Percentiles rank a stretch among this genome's conserved stretches.
Evolutionary conservation across 2,329 filamentous ascomycete genomes (phyloP).

Genomic region (Calonectria pteridis): DNA sequence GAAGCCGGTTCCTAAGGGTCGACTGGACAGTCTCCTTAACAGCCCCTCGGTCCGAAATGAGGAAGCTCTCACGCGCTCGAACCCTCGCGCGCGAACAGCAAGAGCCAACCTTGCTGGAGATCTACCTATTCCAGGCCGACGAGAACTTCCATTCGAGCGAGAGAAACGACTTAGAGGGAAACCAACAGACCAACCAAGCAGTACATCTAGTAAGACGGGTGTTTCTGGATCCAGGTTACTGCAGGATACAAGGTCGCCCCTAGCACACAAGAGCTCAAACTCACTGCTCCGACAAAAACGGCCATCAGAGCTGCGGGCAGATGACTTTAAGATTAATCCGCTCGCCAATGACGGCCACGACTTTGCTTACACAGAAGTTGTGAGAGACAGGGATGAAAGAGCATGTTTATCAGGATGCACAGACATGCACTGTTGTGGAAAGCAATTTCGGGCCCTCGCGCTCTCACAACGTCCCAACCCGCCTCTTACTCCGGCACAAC

Average conservation of each 20-base stretch:
- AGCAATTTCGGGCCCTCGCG: slow-evolving; percentile 76
- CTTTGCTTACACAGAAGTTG: slow-evolving; percentile 80
- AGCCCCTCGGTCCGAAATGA: slow-evolving; percentile 40
- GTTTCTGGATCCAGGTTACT: slow-evolving; percentile 23
- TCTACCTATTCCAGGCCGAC: slow-evolving; percentile 53
- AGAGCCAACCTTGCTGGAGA: slow-evolving; percentile 37
- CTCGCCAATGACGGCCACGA: slow-evolving; percentile 76
- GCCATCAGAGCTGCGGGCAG: slow-evolving; percentile 67
- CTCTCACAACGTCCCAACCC: slow-evolving; percentile 59
- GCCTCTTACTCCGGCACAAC: slow-evolving; percentile 51
- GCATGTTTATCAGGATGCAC: slow-evolving; percentile 81
- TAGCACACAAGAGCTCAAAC: slow-evolving; percentile 38
- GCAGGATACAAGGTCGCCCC: slow-evolving; percentile 30
- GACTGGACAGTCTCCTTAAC: slow-evolving; percentile 52
- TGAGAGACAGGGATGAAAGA: slow-evolving; percentile 77
- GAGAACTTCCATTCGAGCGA: slow-evolving; percentile 55
- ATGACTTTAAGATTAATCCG: slow-evolving; percentile 88
- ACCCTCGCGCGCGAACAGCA: slow-evolving; percentile 38
- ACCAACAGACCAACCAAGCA: slow-evolving; percentile 25
- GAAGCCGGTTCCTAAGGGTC: slow-evolving; percentile 41
- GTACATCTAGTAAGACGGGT: slow-evolving; percentile 16
- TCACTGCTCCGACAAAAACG: slow-evolving; percentile 69
- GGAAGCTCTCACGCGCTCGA: slow-evolving; percentile 42
- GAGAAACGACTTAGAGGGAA: slow-evolving; percentile 29
- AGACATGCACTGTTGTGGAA: slow-evolving; percentile 81